A percentile compares a stretch with the other conserved stretches of the same genome.
phyloP scores from a whole-genome alignment of 2,329 filamentous ascomycete species.

The Aspergillus neoniger region DNA sequence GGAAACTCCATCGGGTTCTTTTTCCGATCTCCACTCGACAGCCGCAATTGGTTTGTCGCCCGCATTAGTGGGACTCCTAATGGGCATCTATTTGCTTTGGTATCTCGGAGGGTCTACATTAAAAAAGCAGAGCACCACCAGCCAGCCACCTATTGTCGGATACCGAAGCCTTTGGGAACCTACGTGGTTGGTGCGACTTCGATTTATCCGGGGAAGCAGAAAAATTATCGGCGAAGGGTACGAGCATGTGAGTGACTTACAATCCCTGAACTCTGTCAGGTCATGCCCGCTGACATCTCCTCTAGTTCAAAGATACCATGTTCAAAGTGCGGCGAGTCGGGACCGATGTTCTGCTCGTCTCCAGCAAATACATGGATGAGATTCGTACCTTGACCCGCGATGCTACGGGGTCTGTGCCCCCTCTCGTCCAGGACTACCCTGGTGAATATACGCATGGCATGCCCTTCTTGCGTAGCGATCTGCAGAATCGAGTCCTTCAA shows the following conservation, averaged over 20 bases:
- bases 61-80: too few relatives aligned
- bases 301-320: background rate
- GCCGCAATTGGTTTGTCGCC: too few relatives aligned
- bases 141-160: background rate
- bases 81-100: too few relatives aligned
- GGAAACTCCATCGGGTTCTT: too few relatives aligned
- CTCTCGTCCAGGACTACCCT: background rate
- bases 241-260: background rate
- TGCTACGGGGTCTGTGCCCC: slow-evolving; percentile 15
- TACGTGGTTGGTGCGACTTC: background rate
- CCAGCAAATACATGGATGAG: slow-evolving; percentile 29
- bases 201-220: background rate
- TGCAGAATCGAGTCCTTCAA: background rate
- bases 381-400: slow-evolving; percentile 22
- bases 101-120: too few relatives aligned
- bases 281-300: background rate
- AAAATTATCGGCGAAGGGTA: background rate
- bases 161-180: background rate
- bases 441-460: background rate
- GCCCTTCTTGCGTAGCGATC: background rate
- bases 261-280: background rate
- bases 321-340: background rate
- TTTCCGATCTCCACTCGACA: too few relatives aligned
- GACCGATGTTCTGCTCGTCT: slow-evolving; percentile 24
- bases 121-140: too few relatives aligned